phyloP scores from a whole-genome alignment of 2,329 filamentous ascomycete genomes.

The Aspergillus melleus region DNA sequence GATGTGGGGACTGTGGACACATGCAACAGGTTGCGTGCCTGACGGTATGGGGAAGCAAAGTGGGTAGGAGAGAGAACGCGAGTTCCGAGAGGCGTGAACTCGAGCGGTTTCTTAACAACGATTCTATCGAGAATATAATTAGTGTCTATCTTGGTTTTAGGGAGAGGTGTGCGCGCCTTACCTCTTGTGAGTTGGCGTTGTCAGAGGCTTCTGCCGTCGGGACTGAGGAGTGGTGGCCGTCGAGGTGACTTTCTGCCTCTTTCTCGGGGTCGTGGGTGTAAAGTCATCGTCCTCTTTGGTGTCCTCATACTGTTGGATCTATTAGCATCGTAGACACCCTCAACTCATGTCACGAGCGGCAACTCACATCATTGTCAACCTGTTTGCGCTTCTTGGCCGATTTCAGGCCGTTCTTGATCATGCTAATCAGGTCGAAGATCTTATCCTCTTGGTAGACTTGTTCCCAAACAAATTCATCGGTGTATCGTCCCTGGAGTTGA shows the following conservation, averaged over 20 bases:
- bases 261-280: conserved; percentile 55
- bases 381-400: conserved; percentile 59
- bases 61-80: conserved; percentile 75
- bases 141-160: conserved; percentile 24
- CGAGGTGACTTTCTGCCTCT: conserved; percentile 54
- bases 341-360: neutral
- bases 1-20: conserved; percentile 89
- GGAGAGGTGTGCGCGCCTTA: conserved; percentile 23
- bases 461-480: conserved; percentile 90
- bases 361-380: conserved; percentile 39
- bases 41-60: conserved; percentile 80
- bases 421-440: conserved; percentile 64
- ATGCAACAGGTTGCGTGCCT: conserved; percentile 84
- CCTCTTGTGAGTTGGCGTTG: conserved; percentile 66
- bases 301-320: conserved; percentile 35
- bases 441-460: conserved; percentile 71
- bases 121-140: conserved; percentile 46
- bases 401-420: conserved; percentile 66
- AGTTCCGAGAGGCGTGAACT: conserved; percentile 94
- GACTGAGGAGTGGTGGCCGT: conserved; percentile 45
- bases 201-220: conserved; percentile 47
- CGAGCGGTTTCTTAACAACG: conserved; percentile 80
- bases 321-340: conserved; percentile 9
- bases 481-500: conserved; percentile 84
- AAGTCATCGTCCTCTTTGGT: conserved; percentile 32